Percentiles rank a stretch among this genome's conserved stretches.
phyloP scores from a whole-genome alignment of 1,139 yeast species.

The Spathaspora sp. region DNA sequence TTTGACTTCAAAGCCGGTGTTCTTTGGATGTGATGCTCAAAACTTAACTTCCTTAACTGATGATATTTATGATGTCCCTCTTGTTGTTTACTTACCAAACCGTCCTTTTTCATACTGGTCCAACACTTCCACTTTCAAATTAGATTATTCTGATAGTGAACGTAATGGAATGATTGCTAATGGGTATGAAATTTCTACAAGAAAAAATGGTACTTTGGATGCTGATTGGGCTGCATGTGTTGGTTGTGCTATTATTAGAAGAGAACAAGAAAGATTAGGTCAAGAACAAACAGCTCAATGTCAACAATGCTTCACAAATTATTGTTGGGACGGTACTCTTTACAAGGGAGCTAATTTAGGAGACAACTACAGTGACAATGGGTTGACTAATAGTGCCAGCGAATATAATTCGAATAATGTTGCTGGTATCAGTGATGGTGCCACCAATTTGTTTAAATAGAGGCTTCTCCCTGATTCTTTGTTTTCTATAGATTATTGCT shows the following conservation, averaged over 20 bases:
- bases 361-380: conserved; percentile 46
- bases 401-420: conserved; percentile 11
- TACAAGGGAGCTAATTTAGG: conserved; percentile 13
- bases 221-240: conserved; percentile 41
- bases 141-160: conserved; percentile 34
- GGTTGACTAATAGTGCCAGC: conserved; percentile 9
- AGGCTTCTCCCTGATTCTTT: too few relatives aligned
- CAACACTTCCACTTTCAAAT: conserved; percentile 37
- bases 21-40: conserved; percentile 44
- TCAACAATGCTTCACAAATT: conserved; percentile 34
- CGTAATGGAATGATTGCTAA: conserved; percentile 39
- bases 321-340: conserved; percentile 43
- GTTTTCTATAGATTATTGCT: background rate
- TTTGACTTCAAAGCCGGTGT: conserved; percentile 43
- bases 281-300: conserved; percentile 40
- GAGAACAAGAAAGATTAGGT: conserved; percentile 40
- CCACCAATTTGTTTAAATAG: conserved; percentile 1
- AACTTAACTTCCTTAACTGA: conserved; percentile 36
- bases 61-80: conserved; percentile 37
- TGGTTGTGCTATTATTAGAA: conserved; percentile 42
- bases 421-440: conserved; percentile 12
- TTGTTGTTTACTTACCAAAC: conserved; percentile 40
- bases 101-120: conserved; percentile 39
- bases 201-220: conserved; percentile 35
- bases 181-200: conserved; percentile 35